Evolutionary conservation across 306 rosid species (phyloP).

Genomic region (Ceratonia siliqua): DNA sequence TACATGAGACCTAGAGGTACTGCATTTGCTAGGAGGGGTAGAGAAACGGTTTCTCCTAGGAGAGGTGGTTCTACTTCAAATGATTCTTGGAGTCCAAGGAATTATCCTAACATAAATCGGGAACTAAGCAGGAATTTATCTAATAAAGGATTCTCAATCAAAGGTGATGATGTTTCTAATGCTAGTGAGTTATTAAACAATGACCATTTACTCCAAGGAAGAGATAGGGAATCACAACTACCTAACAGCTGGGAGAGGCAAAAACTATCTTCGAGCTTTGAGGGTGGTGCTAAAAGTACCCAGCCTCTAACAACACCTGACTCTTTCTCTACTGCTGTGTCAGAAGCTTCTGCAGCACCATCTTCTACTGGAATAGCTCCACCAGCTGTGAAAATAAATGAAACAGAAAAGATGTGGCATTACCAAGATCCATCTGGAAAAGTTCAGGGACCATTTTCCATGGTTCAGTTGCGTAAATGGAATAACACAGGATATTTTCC

Average conservation of each 20-base stretch:
- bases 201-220: constrained; percentile 60
- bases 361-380: constrained; percentile 46
- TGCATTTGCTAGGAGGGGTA: constrained; percentile 75
- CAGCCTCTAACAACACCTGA: constrained; percentile 47
- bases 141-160: constrained; percentile 64
- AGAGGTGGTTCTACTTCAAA: constrained; percentile 57
- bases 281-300: constrained; percentile 49
- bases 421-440: constrained; percentile 96
- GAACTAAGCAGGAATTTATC: constrained; percentile 71
- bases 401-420: constrained; percentile 84
- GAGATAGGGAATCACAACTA: constrained; percentile 71
- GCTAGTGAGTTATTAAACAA: constrained; percentile 60
- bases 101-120: constrained; percentile 54
- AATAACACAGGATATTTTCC: constrained; percentile 93
- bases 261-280: constrained; percentile 55
- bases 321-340: constrained; percentile 36
- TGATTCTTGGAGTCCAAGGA: constrained; percentile 79
- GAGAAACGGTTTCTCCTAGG: constrained; percentile 80
- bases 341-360: constrained; percentile 51
- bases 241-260: constrained; percentile 70
- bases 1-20: constrained; percentile 68
- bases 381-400: constrained; percentile 59
- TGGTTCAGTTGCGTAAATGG: constrained; percentile 92
- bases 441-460: constrained; percentile 97
- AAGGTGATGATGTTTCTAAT: constrained; percentile 61